Percentiles rank a stretch among this genome's conserved stretches.
These are phyloP conservation scores for Ochromonas danica DNA, from an alignment of 108 stramenopile genomes.

Conservation along the genomic window DNA sequence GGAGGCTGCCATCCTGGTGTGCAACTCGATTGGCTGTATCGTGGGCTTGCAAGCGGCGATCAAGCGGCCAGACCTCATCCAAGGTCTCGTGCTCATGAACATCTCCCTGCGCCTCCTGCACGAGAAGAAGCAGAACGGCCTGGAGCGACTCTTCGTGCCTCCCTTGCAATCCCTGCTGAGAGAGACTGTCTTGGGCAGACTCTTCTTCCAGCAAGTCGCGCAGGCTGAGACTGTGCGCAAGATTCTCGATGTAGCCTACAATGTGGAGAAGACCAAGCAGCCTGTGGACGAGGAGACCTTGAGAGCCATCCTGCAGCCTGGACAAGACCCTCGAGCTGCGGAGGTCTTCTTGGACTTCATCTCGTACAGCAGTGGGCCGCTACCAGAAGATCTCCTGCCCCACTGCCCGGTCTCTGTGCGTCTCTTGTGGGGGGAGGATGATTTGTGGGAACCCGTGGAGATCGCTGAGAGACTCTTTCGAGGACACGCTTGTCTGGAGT, in stretches of 20 bases:
- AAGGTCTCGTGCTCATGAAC: constrained; percentile 49
- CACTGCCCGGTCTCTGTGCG: constrained; percentile 41
- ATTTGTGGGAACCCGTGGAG: constrained; percentile 83
- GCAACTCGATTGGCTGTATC: constrained; percentile 86
- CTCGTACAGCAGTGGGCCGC: constrained; percentile 80
- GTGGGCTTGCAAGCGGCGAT: constrained; percentile 76
- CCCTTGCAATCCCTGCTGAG: constrained; percentile 68
- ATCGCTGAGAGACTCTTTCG: constrained; percentile 65
- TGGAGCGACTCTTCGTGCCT: constrained; percentile 71
- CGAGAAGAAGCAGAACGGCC: constrained; percentile 68
- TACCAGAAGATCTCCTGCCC: constrained; percentile 83
- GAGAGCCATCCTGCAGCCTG: constrained; percentile 72
- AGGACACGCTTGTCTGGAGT: constrained; percentile 61
- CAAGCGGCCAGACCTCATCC: constrained; percentile 67
- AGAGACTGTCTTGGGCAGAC: constrained; percentile 60
- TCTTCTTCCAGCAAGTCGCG: constrained; percentile 72
- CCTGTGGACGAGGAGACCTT: constrained; percentile 85
- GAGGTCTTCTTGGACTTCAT: constrained; percentile 90
- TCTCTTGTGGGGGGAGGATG: constrained; percentile 73
- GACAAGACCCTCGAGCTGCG: constrained; percentile 72
- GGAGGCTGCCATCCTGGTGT: constrained; percentile 67
- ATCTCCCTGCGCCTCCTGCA: constrained; percentile 65
- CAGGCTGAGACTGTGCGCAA: constrained; percentile 71
- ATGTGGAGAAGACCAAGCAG: constrained; percentile 43
- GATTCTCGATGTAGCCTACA: constrained; percentile 82